A percentile compares a stretch with the other conserved stretches of the same genome.
phyloP scores from a whole-genome alignment of 2,329 filamentous ascomycete species.

The Aspergillus carbonarius region DNA sequence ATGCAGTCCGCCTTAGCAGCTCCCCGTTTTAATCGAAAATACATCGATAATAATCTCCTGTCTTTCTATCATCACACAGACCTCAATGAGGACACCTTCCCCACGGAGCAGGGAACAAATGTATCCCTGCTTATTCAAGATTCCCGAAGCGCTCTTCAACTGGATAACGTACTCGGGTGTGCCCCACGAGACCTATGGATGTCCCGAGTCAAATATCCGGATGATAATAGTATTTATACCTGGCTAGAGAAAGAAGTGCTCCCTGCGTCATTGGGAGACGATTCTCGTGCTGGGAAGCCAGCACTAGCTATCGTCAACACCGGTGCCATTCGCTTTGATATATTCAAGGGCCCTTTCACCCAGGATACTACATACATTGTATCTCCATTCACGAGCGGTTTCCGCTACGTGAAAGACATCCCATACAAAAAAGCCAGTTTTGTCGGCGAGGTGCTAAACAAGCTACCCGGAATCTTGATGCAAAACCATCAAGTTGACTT shows the following conservation, averaged over 20 bases:
- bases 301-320: constrained; percentile 77
- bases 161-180: constrained; percentile 79
- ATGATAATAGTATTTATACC: constrained; percentile 72
- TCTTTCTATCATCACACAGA: constrained; percentile 80
- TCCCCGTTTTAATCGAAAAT: constrained; percentile 70
- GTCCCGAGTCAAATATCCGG: constrained; percentile 71
- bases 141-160: constrained; percentile 67
- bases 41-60: constrained; percentile 91
- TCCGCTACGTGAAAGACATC: constrained; percentile 75
- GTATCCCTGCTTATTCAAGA: constrained; percentile 68
- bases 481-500: constrained; percentile 16
- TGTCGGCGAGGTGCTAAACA: constrained; percentile 61
- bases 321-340: constrained; percentile 89
- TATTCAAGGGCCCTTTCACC: constrained; percentile 90
- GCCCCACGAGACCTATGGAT: constrained; percentile 80
- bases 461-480: constrained; percentile 53
- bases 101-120: constrained; percentile 70
- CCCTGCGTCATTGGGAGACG: constrained; percentile 62
- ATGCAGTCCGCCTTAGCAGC: constrained; percentile 25
- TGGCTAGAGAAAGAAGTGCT: constrained; percentile 77
- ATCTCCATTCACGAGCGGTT: constrained; percentile 80
- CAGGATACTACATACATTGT: constrained; percentile 82
- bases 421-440: constrained; percentile 72
- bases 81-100: constrained; percentile 69
- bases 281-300: constrained; percentile 59